Evolutionary conservation across 2,329 filamentous ascomycete species (phyloP), one percentile per base, ranked within the genome.

Genomic region (Claviceps sp.): DNA sequence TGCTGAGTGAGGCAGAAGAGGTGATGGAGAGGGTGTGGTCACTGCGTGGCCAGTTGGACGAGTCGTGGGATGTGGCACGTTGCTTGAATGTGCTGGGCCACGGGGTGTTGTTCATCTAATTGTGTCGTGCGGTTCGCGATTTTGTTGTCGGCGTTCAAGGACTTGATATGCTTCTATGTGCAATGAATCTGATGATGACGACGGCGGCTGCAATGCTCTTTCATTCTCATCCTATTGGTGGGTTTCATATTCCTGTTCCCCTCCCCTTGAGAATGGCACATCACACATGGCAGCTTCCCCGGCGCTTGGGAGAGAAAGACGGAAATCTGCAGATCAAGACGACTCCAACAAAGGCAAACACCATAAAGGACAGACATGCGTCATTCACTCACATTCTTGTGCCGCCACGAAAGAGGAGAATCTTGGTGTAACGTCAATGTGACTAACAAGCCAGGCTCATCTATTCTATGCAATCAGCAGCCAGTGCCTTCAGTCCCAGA

Each of bases 1-100:
- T 72, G 0, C 62, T 72, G 16, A 66, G 62, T 51, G 68, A 71
- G 50, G 70, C 72, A 2, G 58, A 72, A 37, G 62, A 64, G 14
- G 64, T 75, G 22, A 72, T 75, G 69, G 70, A 75, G 57, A 64
- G 61, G 34, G 70, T 75, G 1, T 77, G 74, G 74, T 61, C 64
- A 2, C 59, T 59, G 26, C 60, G 69, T 8, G 64, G 64, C 9
- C 56, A 64, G 50, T 66, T 68, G 9, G 69, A 72, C 50, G 67
- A 68, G 55, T 65, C 60, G 20, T 75, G 70, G 71, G 72, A 74
- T 50, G 55, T 74, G 44, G 64, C 64, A 14, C 68, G 65, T 50
- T 75, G 71, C 53, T 60, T 75, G 52, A 69, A 67, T 50, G 58
- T 68, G 43, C 57, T 70, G 16, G 68, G 69, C 26, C 64, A 71